Percentiles rank a stretch among this genome's conserved stretches.
phyloP scores from a whole-genome alignment of 129 eudicot genomes.

The Artemisia tridentata region DNA sequence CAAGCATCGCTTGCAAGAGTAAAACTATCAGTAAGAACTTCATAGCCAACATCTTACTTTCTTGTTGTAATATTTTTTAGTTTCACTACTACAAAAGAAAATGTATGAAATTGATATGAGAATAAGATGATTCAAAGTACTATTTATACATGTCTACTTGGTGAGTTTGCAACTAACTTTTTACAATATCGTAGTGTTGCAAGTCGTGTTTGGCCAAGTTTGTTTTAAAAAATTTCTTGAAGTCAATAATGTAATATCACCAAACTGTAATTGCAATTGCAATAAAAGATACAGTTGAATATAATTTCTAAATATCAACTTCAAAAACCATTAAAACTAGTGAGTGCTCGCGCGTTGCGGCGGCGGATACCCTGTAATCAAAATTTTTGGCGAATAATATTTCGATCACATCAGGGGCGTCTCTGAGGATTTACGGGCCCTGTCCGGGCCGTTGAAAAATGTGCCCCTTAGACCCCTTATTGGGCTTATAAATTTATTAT shows the following conservation, averaged over 20 bases:
- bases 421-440: too few species aligned
- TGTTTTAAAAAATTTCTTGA: constrained; percentile 13
- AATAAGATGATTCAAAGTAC: background rate
- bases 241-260: constrained; percentile 24
- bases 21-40: constrained; percentile 30
- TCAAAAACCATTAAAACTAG: too few species aligned
- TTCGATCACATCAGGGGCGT: too few species aligned
- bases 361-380: too few species aligned
- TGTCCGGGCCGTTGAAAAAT: too few species aligned
- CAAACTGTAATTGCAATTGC: background rate
- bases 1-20: constrained; percentile 18
- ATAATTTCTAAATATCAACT: background rate
- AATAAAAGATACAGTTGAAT: background rate
- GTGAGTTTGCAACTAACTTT: constrained; percentile 27
- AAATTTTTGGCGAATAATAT: too few species aligned
- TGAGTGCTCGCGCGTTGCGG: too few species aligned
- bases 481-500: too few species aligned
- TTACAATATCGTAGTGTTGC: constrained; percentile 19
- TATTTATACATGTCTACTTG: constrained; percentile 29
- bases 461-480: too few species aligned
- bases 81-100: constrained; percentile 4
- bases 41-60: constrained; percentile 28
- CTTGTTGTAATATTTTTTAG: background rate
- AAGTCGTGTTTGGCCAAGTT: constrained; percentile 36
- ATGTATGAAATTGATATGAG: constrained; percentile 18